These are phyloP conservation scores for Trichoderma asperellum DNA, from an alignment of 2,329 filamentous ascomycete species.

Conservation along the genomic window DNA sequence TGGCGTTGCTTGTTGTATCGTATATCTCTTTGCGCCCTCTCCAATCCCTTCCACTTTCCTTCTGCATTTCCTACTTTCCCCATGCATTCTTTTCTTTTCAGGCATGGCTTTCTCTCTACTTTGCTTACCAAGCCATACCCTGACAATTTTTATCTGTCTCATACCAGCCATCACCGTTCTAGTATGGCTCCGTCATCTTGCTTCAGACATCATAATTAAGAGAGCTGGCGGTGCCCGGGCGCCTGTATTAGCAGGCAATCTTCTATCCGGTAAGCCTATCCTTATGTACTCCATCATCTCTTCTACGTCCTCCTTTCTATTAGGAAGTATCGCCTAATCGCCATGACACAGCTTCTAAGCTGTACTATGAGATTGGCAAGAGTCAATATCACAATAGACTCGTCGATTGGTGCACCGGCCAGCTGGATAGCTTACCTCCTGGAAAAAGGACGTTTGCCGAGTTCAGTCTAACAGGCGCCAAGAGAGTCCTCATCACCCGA, in stretches of 20 bases:
- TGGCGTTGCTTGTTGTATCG: background rate
- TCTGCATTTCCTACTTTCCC: background rate
- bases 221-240: conserved; percentile 42
- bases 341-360: conserved; percentile 27
- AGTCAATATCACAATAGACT: conserved; percentile 32
- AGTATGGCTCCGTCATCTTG: conserved; percentile 32
- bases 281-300: background rate
- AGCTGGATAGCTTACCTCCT: conserved; percentile 26
- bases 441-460: conserved; percentile 31
- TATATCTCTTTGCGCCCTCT: background rate
- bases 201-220: conserved; percentile 38
- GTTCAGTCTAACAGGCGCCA: conserved; percentile 33
- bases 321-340: background rate
- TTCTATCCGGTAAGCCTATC: conserved; percentile 38
- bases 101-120: background rate
- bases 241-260: conserved; percentile 41
- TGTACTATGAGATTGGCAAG: conserved; percentile 32
- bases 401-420: conserved; percentile 30
- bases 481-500: conserved; percentile 49
- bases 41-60: background rate
- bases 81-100: too few species aligned
- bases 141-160: background rate
- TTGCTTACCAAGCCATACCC: background rate
- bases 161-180: conserved; percentile 30
- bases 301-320: background rate